phyloP scores from a whole-genome alignment of 2,329 filamentous ascomycete species.

The Penicillium sp. region DNA sequence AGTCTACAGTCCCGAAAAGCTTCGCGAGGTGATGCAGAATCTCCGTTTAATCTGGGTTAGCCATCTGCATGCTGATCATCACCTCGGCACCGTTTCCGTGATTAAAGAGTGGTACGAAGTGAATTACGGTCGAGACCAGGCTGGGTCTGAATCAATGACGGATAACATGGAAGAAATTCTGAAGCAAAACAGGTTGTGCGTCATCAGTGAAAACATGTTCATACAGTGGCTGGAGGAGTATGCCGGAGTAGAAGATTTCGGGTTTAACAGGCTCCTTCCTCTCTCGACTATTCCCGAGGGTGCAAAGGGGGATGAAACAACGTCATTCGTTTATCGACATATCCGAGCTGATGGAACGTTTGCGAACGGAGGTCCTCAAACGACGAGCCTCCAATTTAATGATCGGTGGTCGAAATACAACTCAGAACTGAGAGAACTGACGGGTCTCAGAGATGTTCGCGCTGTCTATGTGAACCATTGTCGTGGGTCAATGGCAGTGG shows the following conservation, averaged over 20 bases:
- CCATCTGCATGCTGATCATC: slow-evolving; percentile 94
- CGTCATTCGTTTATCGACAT: slow-evolving; percentile 29
- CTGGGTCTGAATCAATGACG: slow-evolving; percentile 38
- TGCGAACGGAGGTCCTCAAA: slow-evolving; percentile 18
- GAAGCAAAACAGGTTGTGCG: slow-evolving; percentile 48
- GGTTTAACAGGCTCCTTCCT: slow-evolving; percentile 56
- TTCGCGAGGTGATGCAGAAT: slow-evolving; percentile 69
- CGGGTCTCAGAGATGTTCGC: slow-evolving; percentile 64
- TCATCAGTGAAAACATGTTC: slow-evolving; percentile 71
- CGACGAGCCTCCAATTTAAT: slow-evolving; percentile 25
- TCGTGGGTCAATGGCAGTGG: slow-evolving; percentile 68
- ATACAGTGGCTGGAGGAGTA: slow-evolving; percentile 76
- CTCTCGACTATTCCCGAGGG: slow-evolving; percentile 36
- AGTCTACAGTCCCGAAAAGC: slow-evolving; percentile 61
- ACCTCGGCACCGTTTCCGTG: slow-evolving; percentile 78
- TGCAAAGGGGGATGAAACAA: slow-evolving; percentile 14
- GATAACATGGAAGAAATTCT: slow-evolving; percentile 34
- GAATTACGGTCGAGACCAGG: slow-evolving; percentile 40
- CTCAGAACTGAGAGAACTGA: slow-evolving; percentile 45
- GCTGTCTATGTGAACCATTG: slow-evolving; percentile 74
- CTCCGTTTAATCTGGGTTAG: slow-evolving; percentile 86
- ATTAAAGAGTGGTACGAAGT: slow-evolving; percentile 74
- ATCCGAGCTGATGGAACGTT: slow-evolving; percentile 25
- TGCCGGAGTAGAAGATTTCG: slow-evolving; percentile 70
- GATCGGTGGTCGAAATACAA: slow-evolving; percentile 23